Evolutionary conservation across 257 asterid genomes (phyloP).

Genomic region (Nicotiana attenuata): DNA sequence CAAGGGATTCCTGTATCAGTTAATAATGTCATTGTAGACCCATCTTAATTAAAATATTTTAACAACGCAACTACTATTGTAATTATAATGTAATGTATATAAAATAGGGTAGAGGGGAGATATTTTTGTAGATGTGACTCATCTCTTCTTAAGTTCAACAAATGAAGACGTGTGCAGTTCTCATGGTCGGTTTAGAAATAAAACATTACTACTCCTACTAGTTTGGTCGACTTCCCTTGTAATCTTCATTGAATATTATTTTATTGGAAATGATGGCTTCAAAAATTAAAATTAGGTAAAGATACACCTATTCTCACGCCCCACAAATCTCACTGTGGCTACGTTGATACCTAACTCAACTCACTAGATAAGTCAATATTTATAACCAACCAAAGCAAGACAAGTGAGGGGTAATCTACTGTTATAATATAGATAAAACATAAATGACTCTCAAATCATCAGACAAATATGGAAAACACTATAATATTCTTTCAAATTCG

Average conservation of each 20-base stretch:
- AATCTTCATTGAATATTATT: neutral
- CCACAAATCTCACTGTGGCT: rapidly evolving
- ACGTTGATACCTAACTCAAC: too few relatives aligned
- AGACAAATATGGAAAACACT: too few relatives aligned
- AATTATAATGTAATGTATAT: neutral
- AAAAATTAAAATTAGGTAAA: too few relatives aligned
- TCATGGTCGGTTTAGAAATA: neutral
- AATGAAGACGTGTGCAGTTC: neutral
- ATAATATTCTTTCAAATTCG: too few relatives aligned
- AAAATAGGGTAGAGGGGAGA: neutral
- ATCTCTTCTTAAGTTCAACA: neutral
- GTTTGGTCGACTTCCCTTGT: neutral
- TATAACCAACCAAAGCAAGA: too few relatives aligned
- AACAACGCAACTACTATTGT: neutral
- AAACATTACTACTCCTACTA: too few relatives aligned
- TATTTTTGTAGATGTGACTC: neutral
- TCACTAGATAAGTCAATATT: too few relatives aligned
- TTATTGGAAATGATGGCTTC: neutral
- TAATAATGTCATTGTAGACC: neutral
- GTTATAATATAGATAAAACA: too few relatives aligned
- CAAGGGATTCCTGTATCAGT: neutral
- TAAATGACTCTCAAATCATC: too few relatives aligned
- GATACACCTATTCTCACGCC: too few relatives aligned
- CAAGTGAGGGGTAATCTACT: too few relatives aligned
- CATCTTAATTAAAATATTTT: neutral